A percentile compares a stretch with the other conserved stretches of the same genome.
phyloP scores from a whole-genome alignment of 805 yeast species.

The Candida taoyuanica region DNA sequence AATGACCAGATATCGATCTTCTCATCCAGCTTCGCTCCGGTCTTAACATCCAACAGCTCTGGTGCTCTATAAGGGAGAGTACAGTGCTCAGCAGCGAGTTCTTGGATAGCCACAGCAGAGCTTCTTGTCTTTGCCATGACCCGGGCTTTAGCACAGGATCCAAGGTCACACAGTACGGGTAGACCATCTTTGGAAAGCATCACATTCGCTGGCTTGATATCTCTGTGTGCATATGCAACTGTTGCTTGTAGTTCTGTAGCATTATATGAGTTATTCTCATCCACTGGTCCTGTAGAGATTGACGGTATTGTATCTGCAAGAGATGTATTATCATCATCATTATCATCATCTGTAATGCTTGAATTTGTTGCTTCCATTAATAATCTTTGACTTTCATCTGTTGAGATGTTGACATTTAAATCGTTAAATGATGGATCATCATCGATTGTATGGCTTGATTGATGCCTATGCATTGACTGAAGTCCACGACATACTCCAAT shows the following conservation, averaged over 20 bases:
- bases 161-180: slow-evolving; percentile 81
- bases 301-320: slow-evolving; percentile 25
- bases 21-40: slow-evolving; percentile 63
- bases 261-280: slow-evolving; percentile 32
- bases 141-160: slow-evolving; percentile 69
- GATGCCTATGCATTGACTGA: slow-evolving; percentile 58
- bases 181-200: slow-evolving; percentile 70
- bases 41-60: slow-evolving; percentile 73
- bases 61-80: slow-evolving; percentile 89
- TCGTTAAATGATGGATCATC: slow-evolving; percentile 1
- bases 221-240: slow-evolving; percentile 78
- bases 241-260: slow-evolving; percentile 52
- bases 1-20: slow-evolving; percentile 87
- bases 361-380: slow-evolving; percentile 8
- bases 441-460: slow-evolving; percentile 9
- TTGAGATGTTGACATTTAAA: slow-evolving; percentile 7
- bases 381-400: slow-evolving; percentile 16
- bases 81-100: slow-evolving; percentile 78
- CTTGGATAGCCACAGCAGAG: slow-evolving; percentile 73
- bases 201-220: slow-evolving; percentile 84
- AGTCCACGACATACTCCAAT: slow-evolving; percentile 73
- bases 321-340: slow-evolving; percentile 20
- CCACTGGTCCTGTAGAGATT: slow-evolving; percentile 28
- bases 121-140: slow-evolving; percentile 51
- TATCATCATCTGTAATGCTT: slow-evolving; percentile 7